Conservation (phyloP, 1,139 yeast genomes). For the Yamadazyma friedrichii region DNA sequence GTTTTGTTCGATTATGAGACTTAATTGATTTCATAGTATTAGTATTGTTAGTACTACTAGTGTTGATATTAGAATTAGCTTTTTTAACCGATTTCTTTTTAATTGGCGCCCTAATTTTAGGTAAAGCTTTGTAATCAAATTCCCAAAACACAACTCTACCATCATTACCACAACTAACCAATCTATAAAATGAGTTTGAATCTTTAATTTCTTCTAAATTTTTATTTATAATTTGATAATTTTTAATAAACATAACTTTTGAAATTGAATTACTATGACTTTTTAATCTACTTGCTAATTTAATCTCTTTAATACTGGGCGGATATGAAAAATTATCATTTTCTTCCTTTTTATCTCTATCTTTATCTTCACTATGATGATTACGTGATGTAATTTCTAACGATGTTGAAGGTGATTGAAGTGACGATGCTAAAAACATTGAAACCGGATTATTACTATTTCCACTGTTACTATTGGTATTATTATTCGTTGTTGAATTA, state of each 20-base stretch:
- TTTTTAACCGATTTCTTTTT: conserved; percentile 1
- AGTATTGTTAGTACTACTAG: neutral
- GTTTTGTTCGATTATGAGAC: conserved; percentile 13
- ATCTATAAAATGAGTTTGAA: conserved; percentile 42
- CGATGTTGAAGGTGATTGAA: conserved; percentile 22
- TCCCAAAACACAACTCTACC: conserved; percentile 72
- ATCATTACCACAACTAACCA: conserved; percentile 71
- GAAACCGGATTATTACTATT: conserved; percentile 2
- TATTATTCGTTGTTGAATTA: conserved; percentile 15
- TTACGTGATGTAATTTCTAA: conserved; percentile 17
- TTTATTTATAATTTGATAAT: conserved; percentile 13
- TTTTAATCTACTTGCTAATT: conserved; percentile 49
- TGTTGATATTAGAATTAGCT: neutral
- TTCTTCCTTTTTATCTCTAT: conserved; percentile 6
- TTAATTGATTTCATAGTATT: conserved; percentile 4
- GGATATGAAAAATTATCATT: conserved; percentile 21
- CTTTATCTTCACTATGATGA: conserved; percentile 6
- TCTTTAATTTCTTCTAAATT: conserved; percentile 18
- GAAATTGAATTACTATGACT: conserved; percentile 71
- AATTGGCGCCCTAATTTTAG: conserved; percentile 36
- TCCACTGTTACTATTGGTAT: conserved; percentile 7
- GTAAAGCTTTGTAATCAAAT: conserved; percentile 62
- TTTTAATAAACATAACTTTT: conserved; percentile 35
- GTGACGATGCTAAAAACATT: conserved; percentile 22
- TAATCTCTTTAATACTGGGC: conserved; percentile 41